Base-by-base conservation (phyloP, 495 filamentous ascomycete genomes). In the Neurospora pannonica region DNA sequence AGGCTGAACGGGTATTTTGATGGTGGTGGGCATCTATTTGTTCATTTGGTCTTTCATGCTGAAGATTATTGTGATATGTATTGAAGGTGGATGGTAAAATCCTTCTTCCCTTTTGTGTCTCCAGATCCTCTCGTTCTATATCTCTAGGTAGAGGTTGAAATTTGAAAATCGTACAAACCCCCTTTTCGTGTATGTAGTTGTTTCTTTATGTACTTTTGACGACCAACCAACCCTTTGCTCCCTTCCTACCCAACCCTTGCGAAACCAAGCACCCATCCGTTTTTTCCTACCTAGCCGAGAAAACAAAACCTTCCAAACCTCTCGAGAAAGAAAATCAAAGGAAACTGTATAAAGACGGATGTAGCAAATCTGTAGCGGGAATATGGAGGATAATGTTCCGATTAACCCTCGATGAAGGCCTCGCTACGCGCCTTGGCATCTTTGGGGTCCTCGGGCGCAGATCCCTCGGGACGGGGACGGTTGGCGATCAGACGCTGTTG, bases 401-500 rank as follows among this genome's bases (percentile, higher is more conserved):
- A 34, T 79, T 70, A 82, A 72, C 77, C 80, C 71, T 84, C 80
- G n/a, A 77, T 77, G 48, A 84, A 83, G 38, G 79, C 79, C 71
- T 83, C 81, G 38, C 72, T 81, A 75, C 80, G 80, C 17, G 81
- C 82, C 73, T 83, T 82, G 70, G 71, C 78, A 9, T 81, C 76
- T 70, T 81, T 75, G 7, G 76, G 77, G 19, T 81, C 79, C 10
- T 79, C 75, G n/a, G 72, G 46, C 70, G 79, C 73, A 31, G 81
- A 77, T 5, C 79, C 82, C 60, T 78, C 76, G 28, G 76, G 73
- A 28, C 71, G 72, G 37, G 71, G 77, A 15, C 83, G 79, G 78
- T 85, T 85, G 62, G 83, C 82, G 72, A 85, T 84, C 24, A 85
- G 71, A 24, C 84, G 81, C 84, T 85, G 67, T 34, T 21, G 37